Conservation (phyloP, 1,139 yeast species). For the Yamadazyma atmosphaerica region DNA sequence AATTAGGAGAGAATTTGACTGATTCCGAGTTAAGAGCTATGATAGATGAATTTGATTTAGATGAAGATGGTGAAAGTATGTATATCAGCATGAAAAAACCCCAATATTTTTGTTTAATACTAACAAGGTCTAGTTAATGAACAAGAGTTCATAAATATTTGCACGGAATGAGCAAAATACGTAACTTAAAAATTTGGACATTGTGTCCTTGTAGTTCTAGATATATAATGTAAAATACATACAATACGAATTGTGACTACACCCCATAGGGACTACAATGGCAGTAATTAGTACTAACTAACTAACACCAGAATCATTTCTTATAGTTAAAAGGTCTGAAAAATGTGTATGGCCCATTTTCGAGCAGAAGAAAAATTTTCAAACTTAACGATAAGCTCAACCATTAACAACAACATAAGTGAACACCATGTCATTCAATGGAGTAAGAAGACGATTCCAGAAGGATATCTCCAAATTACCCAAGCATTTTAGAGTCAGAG, state of each 20-base stretch:
- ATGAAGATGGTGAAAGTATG: slow-evolving; percentile 89
- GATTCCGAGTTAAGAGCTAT: slow-evolving; percentile 94
- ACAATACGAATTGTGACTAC: background rate
- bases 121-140: slow-evolving; percentile 55
- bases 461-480: slow-evolving; percentile 37
- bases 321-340: too few relatives aligned
- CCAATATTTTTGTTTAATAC: slow-evolving; percentile 3
- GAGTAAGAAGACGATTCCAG: slow-evolving; percentile 37
- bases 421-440: slow-evolving; percentile 38
- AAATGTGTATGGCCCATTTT: too few relatives aligned
- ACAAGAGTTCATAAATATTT: slow-evolving; percentile 89
- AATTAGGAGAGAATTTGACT: slow-evolving; percentile 85
- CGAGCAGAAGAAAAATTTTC: background rate
- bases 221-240: background rate
- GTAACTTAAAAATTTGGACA: background rate
- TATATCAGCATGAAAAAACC: slow-evolving; percentile 14
- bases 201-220: slow-evolving; percentile 2
- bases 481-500: slow-evolving; percentile 28
- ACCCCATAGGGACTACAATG: too few relatives aligned
- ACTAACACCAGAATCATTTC: too few relatives aligned
- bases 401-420: background rate
- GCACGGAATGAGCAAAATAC: slow-evolving; percentile 73
- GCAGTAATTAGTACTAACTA: too few relatives aligned
- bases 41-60: slow-evolving; percentile 97
- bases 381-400: background rate